Evolutionary conservation across 179 eudicot genomes (phyloP).

Genomic region (Patellifolia procumbens): DNA sequence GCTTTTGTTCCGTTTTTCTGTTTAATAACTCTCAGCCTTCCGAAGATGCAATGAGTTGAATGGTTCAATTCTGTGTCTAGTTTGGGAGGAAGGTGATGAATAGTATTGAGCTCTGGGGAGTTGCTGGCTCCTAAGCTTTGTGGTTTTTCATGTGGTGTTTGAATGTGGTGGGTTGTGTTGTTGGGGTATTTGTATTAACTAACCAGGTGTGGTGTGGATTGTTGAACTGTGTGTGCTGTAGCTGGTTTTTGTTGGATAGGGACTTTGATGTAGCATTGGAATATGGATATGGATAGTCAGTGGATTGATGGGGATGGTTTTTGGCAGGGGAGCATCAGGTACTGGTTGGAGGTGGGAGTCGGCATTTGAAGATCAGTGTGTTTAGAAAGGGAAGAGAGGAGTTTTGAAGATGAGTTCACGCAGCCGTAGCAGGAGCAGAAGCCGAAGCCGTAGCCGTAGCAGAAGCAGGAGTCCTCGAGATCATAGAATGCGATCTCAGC

Average conservation of each 20-base stretch:
- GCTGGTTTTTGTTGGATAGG: conserved; percentile 46
- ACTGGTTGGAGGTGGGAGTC: conserved; percentile 40
- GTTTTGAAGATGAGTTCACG: conserved; percentile 73
- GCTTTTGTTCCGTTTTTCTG: not conserved
- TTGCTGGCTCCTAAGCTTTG: conserved; percentile 31
- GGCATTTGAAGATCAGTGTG: conserved; percentile 38
- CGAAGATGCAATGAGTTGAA: conserved; percentile 27
- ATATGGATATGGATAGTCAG: conserved; percentile 36
- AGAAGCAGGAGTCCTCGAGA: conserved; percentile 91
- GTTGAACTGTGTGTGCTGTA: conserved; percentile 34
- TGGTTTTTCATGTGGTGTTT: conserved; percentile 29
- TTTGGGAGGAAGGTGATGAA: conserved; percentile 25
- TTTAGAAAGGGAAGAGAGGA: conserved; percentile 42
- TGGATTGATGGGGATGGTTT: conserved; percentile 52
- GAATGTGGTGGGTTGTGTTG: conserved; percentile 35
- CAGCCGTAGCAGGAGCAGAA: conserved; percentile 32
- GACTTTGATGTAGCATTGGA: conserved; percentile 31
- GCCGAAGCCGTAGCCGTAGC: conserved; percentile 57
- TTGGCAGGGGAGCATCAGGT: conserved; percentile 51
- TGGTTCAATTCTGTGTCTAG: conserved; percentile 28
- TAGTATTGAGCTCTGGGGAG: conserved; percentile 26
- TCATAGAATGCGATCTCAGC: conserved; percentile 76
- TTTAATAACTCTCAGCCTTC: conserved; percentile 19
- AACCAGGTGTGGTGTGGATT: conserved; percentile 41
- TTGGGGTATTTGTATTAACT: conserved; percentile 28